phyloP scores from a whole-genome alignment of 2,329 filamentous ascomycete species.

The Claviceps arundinis region DNA sequence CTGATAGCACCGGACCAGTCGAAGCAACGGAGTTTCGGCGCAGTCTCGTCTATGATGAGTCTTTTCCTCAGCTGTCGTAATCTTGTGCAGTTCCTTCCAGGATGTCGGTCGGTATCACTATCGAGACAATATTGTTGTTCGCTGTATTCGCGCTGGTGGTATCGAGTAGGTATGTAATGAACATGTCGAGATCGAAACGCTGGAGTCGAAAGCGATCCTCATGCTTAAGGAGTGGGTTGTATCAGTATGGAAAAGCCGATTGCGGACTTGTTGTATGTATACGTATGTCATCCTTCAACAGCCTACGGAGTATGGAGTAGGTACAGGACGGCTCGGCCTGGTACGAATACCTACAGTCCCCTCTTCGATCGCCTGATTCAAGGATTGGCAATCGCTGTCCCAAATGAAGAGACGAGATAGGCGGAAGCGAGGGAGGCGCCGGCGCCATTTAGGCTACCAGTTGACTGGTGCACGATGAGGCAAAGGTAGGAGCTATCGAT shows the following conservation, averaged over 20 bases:
- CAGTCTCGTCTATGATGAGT: neutral
- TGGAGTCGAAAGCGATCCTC: neutral
- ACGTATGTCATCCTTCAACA: neutral
- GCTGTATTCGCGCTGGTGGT: neutral
- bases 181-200: neutral
- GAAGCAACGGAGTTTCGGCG: neutral
- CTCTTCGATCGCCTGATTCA: neutral
- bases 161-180: neutral
- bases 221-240: too few species aligned
- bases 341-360: neutral
- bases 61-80: neutral
- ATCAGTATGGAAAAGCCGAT: neutral
- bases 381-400: slow-evolving; percentile 1
- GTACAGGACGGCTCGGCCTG: neutral
- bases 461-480: slow-evolving; percentile 4
- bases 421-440: neutral
- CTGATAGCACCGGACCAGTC: neutral
- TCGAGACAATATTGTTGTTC: neutral
- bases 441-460: neutral
- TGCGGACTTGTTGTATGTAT: neutral
- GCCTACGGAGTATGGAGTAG: too few species aligned
- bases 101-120: neutral
- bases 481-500: slow-evolving; percentile 1
- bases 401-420: neutral
- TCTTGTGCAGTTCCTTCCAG: neutral